A percentile compares a stretch with the other conserved stretches of the same genome.
These are phyloP conservation scores for Rhodomyrtus tomentosa DNA, from an alignment of 345 rosid species.

Conservation along the genomic window DNA sequence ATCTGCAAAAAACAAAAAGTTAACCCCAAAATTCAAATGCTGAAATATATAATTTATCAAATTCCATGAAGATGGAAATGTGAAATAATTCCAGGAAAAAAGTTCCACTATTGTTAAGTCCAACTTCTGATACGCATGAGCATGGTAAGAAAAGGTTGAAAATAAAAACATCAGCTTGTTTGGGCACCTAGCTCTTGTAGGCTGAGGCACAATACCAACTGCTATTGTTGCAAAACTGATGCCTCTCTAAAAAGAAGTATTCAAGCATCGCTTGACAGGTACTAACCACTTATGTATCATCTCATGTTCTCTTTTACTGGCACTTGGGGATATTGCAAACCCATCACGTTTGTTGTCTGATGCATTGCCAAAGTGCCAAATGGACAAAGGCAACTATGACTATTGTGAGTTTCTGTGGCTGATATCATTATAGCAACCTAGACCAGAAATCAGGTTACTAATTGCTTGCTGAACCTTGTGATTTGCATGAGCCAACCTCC, in stretches of 20 bases:
- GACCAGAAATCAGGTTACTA: neutral
- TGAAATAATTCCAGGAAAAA: neutral
- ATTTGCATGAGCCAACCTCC: neutral
- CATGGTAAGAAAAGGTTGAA: neutral
- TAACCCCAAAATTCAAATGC: neutral
- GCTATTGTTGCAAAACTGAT: neutral
- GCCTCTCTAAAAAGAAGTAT: neutral
- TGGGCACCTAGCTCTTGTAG: neutral
- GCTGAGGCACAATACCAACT: neutral
- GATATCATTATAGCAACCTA: neutral
- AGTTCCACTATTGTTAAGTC: neutral
- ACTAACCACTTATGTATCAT: neutral
- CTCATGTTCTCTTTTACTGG: neutral
- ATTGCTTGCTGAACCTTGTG: neutral
- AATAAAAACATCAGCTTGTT: neutral
- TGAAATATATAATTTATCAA: neutral
- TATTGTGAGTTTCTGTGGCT: neutral
- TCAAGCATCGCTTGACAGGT: neutral
- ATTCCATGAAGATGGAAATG: neutral
- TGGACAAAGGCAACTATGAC: neutral
- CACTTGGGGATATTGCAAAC: neutral
- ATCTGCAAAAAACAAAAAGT: constrained; percentile 34
- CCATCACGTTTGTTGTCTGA: neutral
- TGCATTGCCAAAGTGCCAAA: neutral
- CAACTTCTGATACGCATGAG: neutral